Evolutionary conservation across 2,329 filamentous ascomycete genomes (phyloP).

Genomic region (Aquanectria penicillioides): DNA sequence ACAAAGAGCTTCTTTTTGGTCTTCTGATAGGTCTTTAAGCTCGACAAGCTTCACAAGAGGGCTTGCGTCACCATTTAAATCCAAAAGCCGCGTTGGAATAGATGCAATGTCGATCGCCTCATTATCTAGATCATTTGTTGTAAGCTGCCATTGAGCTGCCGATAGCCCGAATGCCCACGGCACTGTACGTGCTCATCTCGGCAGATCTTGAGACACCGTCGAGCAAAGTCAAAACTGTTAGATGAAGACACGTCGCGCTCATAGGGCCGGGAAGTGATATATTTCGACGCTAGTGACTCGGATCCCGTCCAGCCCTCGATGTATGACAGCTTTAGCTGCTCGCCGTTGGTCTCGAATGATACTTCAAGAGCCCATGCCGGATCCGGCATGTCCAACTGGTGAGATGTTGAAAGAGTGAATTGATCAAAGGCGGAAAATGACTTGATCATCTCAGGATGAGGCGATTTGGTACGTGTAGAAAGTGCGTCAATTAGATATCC

Average conservation of each 20-base stretch:
- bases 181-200: neutral
- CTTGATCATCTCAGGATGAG: too few species aligned
- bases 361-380: neutral
- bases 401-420: neutral
- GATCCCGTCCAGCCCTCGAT: neutral
- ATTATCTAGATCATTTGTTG: neutral
- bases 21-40: neutral
- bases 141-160: neutral
- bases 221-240: neutral
- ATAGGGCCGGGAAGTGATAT: conserved; percentile 3
- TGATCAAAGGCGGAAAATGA: neutral
- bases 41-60: neutral
- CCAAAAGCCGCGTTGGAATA: neutral
- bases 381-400: neutral
- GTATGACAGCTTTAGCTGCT: neutral
- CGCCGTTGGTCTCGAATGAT: neutral
- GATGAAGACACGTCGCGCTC: neutral
- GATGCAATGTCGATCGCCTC: neutral
- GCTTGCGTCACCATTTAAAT: neutral
- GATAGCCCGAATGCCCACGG: neutral
- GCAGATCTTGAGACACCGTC: neutral
- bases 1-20: neutral
- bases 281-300: neutral
- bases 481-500: neutral
- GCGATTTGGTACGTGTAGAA: too few species aligned